A percentile compares a stretch with the other conserved stretches of the same genome.
Conservation (phyloP, 352 stramenopile genomes). For the Phytophthora hybrid region DNA sequence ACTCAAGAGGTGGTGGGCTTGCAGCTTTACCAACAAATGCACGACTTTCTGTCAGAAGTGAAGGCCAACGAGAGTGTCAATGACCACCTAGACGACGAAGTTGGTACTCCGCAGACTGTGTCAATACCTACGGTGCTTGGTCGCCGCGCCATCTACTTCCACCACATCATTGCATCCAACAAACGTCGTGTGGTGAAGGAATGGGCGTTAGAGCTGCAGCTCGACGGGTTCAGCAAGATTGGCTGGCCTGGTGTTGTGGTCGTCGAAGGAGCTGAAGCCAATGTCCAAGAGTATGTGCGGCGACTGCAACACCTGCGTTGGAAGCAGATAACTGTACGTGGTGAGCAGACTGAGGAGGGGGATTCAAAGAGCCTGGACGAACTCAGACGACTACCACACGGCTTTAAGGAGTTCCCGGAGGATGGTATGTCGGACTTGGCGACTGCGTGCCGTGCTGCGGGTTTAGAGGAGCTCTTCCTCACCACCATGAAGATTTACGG, state of each 20-base stretch:
- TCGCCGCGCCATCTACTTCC: slow-evolving; percentile 83
- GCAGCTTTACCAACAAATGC: slow-evolving; percentile 74
- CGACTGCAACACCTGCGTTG: slow-evolving; percentile 77
- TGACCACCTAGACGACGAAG: slow-evolving; percentile 10
- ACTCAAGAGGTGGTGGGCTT: slow-evolving; percentile 59
- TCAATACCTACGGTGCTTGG: slow-evolving; percentile 44
- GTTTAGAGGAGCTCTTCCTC: slow-evolving; percentile 77
- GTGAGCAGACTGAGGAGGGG: slow-evolving; percentile 62
- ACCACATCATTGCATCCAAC: slow-evolving; percentile 82
- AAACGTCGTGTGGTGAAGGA: slow-evolving; percentile 80
- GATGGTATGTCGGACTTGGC: slow-evolving; percentile 74
- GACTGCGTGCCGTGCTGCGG: slow-evolving; percentile 50
- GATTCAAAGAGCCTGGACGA: slow-evolving; percentile 30
- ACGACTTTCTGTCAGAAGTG: slow-evolving; percentile 53
- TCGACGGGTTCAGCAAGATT: slow-evolving; percentile 84
- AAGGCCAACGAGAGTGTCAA: background rate
- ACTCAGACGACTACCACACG: slow-evolving; percentile 45
- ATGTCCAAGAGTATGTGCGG: slow-evolving; percentile 76
- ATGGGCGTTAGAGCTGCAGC: slow-evolving; percentile 70
- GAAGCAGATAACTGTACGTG: slow-evolving; percentile 86
- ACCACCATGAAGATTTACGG: slow-evolving; percentile 86
- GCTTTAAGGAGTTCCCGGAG: slow-evolving; percentile 71
- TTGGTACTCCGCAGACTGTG: background rate
- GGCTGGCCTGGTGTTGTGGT: slow-evolving; percentile 84
- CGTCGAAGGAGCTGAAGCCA: slow-evolving; percentile 64